Evolutionary conservation across 2,329 filamentous ascomycete genomes (phyloP), one percentile per base, ranked within the genome.

Genomic region (Lasiodiplodia citricola): DNA sequence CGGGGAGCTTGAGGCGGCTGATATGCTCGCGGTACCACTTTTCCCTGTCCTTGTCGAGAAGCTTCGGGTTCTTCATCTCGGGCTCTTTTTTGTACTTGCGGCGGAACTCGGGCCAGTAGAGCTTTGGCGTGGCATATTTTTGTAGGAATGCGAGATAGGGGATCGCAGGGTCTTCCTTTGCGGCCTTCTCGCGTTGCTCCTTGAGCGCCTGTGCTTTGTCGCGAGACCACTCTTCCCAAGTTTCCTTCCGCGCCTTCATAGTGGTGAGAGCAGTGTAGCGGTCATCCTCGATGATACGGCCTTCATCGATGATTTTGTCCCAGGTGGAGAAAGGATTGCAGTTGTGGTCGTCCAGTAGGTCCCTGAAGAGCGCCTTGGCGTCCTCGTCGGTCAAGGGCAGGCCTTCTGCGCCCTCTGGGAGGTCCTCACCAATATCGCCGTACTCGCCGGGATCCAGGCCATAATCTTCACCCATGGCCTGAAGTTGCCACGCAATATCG

Each of bases 81-180:
- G 87, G 80, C 71, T 97, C 94, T 72, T 91, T 94, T 72, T 91
- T 91, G 80, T 89, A 96, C 77, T 97, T 99, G 41, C 96, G 87
- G 74, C 92, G 93, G 81, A 99, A 99, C 78, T 99, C 96, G 0
- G 93, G 91, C 96, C 96, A 99, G 84, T 97, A 99, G 1, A 99
- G 86, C 81, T 97, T 98, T 0, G 93, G 91, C 0, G 91, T 96
- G 0, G 94, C 95, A 73, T 93, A 88, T 60, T 91, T 88, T 71
- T 95, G 89, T 37, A 99, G 83, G 71, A 99, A 91, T 0, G 87
- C 87, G 70, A 98, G 82, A 78, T 96, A 99, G 0, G 91, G 89
- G 72, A 97, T 91, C 57, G 87, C 86, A 1, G 96, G 95, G 75
- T 98, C 94, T 71, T 88, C 88, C 82, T 93, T 95, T 79, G 92